Base-by-base conservation (phyloP, 441 rosid genomes). In the Pelargonium citronellum region DNA sequence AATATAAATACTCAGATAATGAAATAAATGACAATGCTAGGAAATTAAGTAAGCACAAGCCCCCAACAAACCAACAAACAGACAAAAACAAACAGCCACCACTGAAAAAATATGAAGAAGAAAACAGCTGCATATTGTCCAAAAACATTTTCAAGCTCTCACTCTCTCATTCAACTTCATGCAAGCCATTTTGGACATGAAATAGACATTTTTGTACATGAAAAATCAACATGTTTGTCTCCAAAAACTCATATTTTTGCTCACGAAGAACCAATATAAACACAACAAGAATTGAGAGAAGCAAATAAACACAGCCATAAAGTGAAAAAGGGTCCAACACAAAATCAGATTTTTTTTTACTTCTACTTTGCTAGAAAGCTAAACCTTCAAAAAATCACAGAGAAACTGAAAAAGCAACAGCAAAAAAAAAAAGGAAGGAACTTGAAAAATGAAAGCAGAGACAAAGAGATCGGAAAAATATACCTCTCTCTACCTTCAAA, bases 401-500 rank as follows among this genome's bases (percentile, higher is more conserved):
- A 51, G 58, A 24, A 24, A 24, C 17, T n/a, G 19, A 19, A 27
- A 11, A 7, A 20, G 66, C 37, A 5, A 12, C 30, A 24, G 30
- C 30, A 24, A 1, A 15, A 37, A 69, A 34, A 17, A 22, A 22
- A 22, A 4, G 11, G 17, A 7, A 24, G 53, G 13, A 60, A 60
- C 17, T 22, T 7, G 34, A 74, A 49, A 72, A 58, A 67, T 55
- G 53, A n/a, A 44, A 53, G 63, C 39, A 30, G 44, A 13, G 12
- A 24, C 20, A 3, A 67, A 2, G 41, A 74, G 68, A 63, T 7
- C 19, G 15, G 19, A 1, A 57, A 39, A 60, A 20, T 15, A 19
- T 61, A 87, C 91, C 91, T 82, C 76, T 80, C 82, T 73, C 75
- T 77, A 69, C 71, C 75, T 69, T 81, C 86, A 71, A 72, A 79